Evolutionary conservation across 2,329 filamentous ascomycete species (phyloP).

Genomic region (Fusarium sarcochroum): DNA sequence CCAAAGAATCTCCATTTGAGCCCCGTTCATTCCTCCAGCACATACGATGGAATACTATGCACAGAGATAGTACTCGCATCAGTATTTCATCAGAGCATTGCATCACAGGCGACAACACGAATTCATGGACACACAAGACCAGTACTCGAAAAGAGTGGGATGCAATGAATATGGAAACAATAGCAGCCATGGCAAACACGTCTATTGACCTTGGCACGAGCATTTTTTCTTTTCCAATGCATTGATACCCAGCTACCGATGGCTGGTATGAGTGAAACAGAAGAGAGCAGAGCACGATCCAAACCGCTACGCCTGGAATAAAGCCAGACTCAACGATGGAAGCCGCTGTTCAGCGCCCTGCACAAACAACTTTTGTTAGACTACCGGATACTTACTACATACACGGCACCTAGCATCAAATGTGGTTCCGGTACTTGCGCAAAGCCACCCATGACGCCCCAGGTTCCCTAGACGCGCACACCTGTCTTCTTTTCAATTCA

Average conservation of each 20-base stretch:
- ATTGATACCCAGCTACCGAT: conserved; percentile 28
- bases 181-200: conserved; percentile 1
- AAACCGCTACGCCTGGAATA: conserved; percentile 23
- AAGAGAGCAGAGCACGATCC: conserved; percentile 26
- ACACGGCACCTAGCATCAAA: conserved; percentile 36
- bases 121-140: neutral
- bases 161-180: conserved; percentile 6
- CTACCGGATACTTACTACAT: conserved; percentile 34
- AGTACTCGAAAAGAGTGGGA: neutral
- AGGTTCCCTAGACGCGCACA: conserved; percentile 35
- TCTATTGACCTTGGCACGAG: neutral
- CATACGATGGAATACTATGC: conserved; percentile 5
- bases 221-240: conserved; percentile 21
- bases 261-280: neutral
- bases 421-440: conserved; percentile 35
- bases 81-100: conserved; percentile 7
- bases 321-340: conserved; percentile 14
- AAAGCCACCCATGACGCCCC: conserved; percentile 39
- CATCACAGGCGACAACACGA: neutral
- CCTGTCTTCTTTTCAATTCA: conserved; percentile 29
- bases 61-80: conserved; percentile 5
- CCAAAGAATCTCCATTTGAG: conserved; percentile 33
- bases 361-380: conserved; percentile 29
- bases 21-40: conserved; percentile 32
- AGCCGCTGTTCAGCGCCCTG: conserved; percentile 41